phyloP scores from a whole-genome alignment of 164 flowering plant species.

The Piper longum region DNA sequence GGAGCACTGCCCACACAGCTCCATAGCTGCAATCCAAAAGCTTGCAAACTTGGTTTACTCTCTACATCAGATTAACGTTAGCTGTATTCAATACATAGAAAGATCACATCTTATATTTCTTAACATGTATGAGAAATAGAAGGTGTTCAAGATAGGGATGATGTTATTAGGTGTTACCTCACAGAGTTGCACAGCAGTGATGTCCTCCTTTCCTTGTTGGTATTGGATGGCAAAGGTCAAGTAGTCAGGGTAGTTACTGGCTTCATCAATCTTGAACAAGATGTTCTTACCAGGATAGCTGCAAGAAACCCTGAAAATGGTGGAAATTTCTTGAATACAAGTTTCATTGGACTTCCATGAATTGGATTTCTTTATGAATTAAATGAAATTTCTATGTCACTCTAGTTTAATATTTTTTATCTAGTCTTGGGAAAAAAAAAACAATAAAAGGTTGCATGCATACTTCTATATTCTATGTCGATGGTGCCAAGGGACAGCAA shows the following conservation, averaged over 20 bases:
- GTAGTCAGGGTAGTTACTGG: constrained; percentile 56
- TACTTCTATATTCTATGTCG: constrained; percentile 58
- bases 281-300: constrained; percentile 64
- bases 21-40: constrained; percentile 65
- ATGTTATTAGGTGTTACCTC: constrained; percentile 35
- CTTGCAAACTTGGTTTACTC: constrained; percentile 53
- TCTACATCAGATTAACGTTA: constrained; percentile 24
- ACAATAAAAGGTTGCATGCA: neutral
- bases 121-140: no score
- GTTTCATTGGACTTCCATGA: neutral
- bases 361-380: no score
- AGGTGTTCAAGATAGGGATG: neutral
- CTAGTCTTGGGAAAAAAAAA: no score
- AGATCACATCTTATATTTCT: neutral
- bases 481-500: constrained; percentile 42
- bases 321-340: neutral
- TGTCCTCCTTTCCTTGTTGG: constrained; percentile 66
- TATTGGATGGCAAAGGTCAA: constrained; percentile 61
- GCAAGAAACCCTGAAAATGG: constrained; percentile 57
- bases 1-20: constrained; percentile 67
- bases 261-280: constrained; percentile 60
- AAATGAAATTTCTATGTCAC: neutral
- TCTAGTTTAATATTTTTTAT: no score
- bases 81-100: neutral
- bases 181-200: constrained; percentile 75